Evolutionary conservation across 169 alveolate species (phyloP).

Genomic region (Plasmodium billcollinsi): DNA sequence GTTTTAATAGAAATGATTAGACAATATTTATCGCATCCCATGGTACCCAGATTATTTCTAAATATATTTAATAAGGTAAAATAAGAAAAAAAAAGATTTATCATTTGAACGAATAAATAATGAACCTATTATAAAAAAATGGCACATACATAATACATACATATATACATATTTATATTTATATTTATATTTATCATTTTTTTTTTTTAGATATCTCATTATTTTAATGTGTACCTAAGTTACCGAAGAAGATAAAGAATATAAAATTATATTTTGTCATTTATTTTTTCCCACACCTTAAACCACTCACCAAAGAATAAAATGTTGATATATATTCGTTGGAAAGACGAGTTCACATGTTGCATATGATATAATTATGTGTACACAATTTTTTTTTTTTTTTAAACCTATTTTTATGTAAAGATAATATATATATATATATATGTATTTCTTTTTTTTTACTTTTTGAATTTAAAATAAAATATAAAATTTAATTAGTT

Average conservation of each 20-base stretch:
- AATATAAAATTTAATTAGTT: too few species aligned
- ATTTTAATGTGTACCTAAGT: conserved; percentile 39
- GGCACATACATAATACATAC: not conserved
- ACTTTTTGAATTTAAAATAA: too few species aligned
- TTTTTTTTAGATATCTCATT: conserved; percentile 38
- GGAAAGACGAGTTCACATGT: too few species aligned
- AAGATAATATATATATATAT: too few species aligned
- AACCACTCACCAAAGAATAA: too few species aligned
- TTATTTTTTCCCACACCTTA: conserved; percentile 3
- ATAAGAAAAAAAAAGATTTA: not conserved
- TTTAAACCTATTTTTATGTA: too few species aligned
- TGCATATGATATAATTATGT: too few species aligned
- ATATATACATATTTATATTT: not conserved
- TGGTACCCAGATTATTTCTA: conserved; percentile 42
- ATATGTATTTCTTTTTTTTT: too few species aligned
- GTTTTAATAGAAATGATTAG: conserved; percentile 64
- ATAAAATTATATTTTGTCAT: not conserved
- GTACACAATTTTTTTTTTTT: too few species aligned
- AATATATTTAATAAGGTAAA: conserved; percentile 61
- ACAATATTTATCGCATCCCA: conserved; percentile 72
- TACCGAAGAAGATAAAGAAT: conserved; percentile 31
- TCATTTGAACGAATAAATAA: not conserved
- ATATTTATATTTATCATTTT: not conserved
- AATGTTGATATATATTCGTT: too few species aligned
- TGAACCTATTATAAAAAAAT: not conserved